Base-by-base conservation (phyloP, 129 eudicot genomes). In the Escallonia rubra region DNA sequence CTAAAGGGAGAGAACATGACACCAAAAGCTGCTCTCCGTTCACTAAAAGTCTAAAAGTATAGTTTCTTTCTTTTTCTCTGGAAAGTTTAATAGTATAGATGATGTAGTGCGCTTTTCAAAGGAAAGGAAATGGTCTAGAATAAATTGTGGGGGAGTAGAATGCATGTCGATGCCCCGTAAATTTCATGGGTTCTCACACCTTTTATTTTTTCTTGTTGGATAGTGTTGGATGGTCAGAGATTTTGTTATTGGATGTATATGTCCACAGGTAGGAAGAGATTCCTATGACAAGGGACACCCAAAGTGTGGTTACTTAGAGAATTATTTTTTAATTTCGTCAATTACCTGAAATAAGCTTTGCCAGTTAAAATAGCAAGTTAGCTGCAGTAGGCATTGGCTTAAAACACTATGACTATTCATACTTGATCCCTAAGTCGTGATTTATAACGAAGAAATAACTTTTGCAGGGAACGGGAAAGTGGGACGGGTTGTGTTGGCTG, bases 391-490 rank as follows among this genome's bases (percentile, higher is more conserved):
- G 53, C 41, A 16, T 64, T 50, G 43, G 50, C 68, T 63, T 59
- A 5, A 41, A 74, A 51, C 48, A 59, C 54, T 38, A 54, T 51
- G 40, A 40, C 39, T 45, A 8, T 66, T 68, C 40, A 64, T 50
- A 60, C 38, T 5, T 43, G 11, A 69, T 45, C 13, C 56, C 52
- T 41, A 23, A 40, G 43, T 13, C 51, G 38, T 40, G 59, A 14
- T 57, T 41, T 41, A 42, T 73, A 64, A 61, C 56, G 14, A 6
- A 58, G 48, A 51, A 57, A 13, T 45, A 69, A 72, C 46, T 43
- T 69, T 48, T 84, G 70, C 51, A 91, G 98, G 98, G 49, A 92
- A 86, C 60, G 82, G 86, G 54, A 89, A 74, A 72, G 95, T 92
- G 34, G 98, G 86, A 39, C 79, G 98, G 51, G 45, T 92, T 34